These are phyloP conservation scores for Camelina neglecta DNA, from an alignment of 345 rosid species.

Conservation along the genomic window DNA sequence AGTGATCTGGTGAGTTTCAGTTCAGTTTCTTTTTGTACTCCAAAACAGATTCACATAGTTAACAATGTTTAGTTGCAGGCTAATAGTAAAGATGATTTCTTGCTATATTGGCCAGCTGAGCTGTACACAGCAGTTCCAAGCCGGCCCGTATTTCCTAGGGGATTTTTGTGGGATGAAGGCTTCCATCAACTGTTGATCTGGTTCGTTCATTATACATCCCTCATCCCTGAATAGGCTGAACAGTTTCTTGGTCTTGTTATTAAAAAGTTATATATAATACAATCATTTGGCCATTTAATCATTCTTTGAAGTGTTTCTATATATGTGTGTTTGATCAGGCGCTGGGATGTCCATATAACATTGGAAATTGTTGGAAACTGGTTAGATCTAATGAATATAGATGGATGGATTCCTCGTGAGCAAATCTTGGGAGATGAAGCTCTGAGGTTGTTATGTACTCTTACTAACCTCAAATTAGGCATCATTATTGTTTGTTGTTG, in stretches of 20 bases:
- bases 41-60: slow-evolving; percentile 46
- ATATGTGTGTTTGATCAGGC: slow-evolving; percentile 58
- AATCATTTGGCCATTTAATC: background rate
- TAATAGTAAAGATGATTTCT: slow-evolving; percentile 51
- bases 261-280: slow-evolving; percentile 14
- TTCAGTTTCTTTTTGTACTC: slow-evolving; percentile 12
- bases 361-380: slow-evolving; percentile 94
- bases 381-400: slow-evolving; percentile 92
- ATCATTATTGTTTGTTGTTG: slow-evolving; percentile 19
- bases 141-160: slow-evolving; percentile 88
- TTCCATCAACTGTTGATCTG: slow-evolving; percentile 88
- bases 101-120: slow-evolving; percentile 95
- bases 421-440: slow-evolving; percentile 89
- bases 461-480: slow-evolving; percentile 20
- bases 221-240: slow-evolving; percentile 11
- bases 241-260: background rate
- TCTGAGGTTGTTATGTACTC: slow-evolving; percentile 56
- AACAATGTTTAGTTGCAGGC: slow-evolving; percentile 53
- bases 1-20: slow-evolving; percentile 54
- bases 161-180: slow-evolving; percentile 99
- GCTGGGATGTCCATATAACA: slow-evolving; percentile 80
- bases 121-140: slow-evolving; percentile 96
- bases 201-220: slow-evolving; percentile 51
- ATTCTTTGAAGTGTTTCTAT: background rate
- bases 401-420: slow-evolving; percentile 98